Evolutionary conservation across 1,284 basidiomycete genomes (phyloP).

Genomic region (Marasmius oreades): DNA sequence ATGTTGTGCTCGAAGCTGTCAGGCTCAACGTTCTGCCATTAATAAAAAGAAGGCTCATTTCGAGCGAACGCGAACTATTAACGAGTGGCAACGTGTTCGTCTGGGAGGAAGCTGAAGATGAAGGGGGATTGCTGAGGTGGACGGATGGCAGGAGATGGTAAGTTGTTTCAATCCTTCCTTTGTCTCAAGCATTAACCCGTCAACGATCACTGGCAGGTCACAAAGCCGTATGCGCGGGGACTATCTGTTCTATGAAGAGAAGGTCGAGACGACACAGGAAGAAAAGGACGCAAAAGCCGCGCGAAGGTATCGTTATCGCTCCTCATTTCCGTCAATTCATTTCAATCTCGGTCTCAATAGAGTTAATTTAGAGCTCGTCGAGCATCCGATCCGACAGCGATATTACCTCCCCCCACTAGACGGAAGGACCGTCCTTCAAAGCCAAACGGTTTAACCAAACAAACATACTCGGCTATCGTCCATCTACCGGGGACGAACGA

Average conservation of each 20-base stretch:
- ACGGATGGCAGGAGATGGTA: conserved; percentile 76
- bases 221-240: conserved; percentile 80
- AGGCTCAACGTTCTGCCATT: conserved; percentile 65
- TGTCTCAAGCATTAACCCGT: not conserved
- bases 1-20: conserved; percentile 72
- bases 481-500: conserved; percentile 51
- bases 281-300: conserved; percentile 73
- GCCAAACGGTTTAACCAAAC: conserved; percentile 72
- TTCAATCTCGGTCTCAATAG: not conserved
- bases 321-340: conserved; percentile 10
- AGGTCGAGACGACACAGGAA: conserved; percentile 70
- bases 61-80: conserved; percentile 64
- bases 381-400: conserved; percentile 55
- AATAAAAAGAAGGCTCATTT: conserved; percentile 62
- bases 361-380: conserved; percentile 47
- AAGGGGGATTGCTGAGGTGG: conserved; percentile 73
- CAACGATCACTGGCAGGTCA: conserved; percentile 46
- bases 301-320: conserved; percentile 42
- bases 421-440: conserved; percentile 71
- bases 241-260: conserved; percentile 77
- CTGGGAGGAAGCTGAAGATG: conserved; percentile 79
- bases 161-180: conserved; percentile 1
- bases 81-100: conserved; percentile 73
- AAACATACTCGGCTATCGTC: conserved; percentile 74
- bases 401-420: conserved; percentile 53